These are phyloP conservation scores for Ramaria sp. DNA, from an alignment of 768 basidiomycete species.

Conservation along the genomic window DNA sequence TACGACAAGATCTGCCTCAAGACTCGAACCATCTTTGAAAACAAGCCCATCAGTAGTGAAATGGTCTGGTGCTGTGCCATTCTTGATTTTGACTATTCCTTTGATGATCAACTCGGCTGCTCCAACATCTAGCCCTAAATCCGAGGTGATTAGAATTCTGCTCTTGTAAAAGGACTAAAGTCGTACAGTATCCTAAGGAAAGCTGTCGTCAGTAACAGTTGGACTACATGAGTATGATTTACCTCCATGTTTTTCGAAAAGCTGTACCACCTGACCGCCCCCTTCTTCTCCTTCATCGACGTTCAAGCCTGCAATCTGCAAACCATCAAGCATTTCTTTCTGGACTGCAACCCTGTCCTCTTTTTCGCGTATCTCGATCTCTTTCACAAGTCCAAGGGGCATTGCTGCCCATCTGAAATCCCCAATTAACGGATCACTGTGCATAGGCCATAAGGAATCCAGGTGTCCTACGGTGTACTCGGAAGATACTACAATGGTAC, in stretches of 20 bases:
- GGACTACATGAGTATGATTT: slow-evolving; percentile 6
- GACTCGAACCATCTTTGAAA: slow-evolving; percentile 10
- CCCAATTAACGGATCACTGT: not conserved
- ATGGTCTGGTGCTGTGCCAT: slow-evolving; percentile 5
- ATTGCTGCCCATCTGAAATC: not conserved
- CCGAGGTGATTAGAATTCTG: not conserved
- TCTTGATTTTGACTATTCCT: slow-evolving; percentile 10
- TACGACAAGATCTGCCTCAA: slow-evolving; percentile 11
- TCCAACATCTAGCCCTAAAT: slow-evolving; percentile 10
- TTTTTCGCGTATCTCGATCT: slow-evolving; percentile 9
- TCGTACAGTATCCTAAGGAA: not conserved
- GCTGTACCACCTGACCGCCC: slow-evolving; percentile 19
- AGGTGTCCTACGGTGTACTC: not conserved
- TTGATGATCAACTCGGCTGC: slow-evolving; percentile 11
- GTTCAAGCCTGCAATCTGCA: slow-evolving; percentile 26
- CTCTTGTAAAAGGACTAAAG: not conserved
- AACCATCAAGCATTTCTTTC: slow-evolving; percentile 23
- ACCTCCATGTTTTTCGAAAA: slow-evolving; percentile 25
- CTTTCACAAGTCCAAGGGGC: not conserved
- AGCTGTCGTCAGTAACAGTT: not conserved
- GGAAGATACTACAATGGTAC: not conserved
- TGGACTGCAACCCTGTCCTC: slow-evolving; percentile 17
- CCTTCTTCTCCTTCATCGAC: slow-evolving; percentile 26
- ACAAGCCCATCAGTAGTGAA: slow-evolving; percentile 1
- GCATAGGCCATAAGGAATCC: not conserved